Evolutionary conservation across 495 filamentous ascomycete species (phyloP).

Genomic region (Stereocaulon alpinum): DNA sequence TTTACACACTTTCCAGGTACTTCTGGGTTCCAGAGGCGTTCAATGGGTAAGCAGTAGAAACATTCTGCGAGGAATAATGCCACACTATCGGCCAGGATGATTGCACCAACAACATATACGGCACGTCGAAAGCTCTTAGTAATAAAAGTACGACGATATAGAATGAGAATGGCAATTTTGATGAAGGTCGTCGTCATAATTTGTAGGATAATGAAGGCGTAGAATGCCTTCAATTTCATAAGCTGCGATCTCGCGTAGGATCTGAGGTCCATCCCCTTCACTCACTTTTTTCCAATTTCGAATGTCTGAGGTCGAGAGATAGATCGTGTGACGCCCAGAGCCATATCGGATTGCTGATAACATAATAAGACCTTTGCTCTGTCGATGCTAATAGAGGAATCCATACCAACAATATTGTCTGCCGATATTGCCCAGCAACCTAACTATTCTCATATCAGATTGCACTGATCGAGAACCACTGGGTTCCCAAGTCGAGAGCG

Average conservation of each 20-base stretch:
- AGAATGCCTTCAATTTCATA: too few species aligned
- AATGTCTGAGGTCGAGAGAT: background rate
- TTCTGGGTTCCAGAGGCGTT: background rate
- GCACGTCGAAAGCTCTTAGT: background rate
- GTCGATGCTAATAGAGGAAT: too few species aligned
- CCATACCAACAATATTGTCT: too few species aligned
- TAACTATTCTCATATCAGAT: too few species aligned
- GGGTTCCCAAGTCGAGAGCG: too few species aligned
- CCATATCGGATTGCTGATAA: background rate
- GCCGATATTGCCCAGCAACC: too few species aligned
- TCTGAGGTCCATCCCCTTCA: background rate
- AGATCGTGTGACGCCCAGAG: background rate
- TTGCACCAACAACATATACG: background rate
- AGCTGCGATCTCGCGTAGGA: too few species aligned
- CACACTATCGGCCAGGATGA: background rate
- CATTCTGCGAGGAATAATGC: background rate
- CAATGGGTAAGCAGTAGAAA: background rate
- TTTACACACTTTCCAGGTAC: background rate
- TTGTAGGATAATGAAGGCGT: background rate
- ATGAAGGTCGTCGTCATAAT: background rate
- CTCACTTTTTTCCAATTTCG: background rate
- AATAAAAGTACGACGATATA: background rate
- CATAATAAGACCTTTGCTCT: too few species aligned
- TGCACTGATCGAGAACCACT: too few species aligned
- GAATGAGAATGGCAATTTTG: background rate